Evolutionary conservation across 139 green algal genomes (phyloP), one percentile per base, ranked within the genome.

Genomic region (Pleodorina starrii): DNA sequence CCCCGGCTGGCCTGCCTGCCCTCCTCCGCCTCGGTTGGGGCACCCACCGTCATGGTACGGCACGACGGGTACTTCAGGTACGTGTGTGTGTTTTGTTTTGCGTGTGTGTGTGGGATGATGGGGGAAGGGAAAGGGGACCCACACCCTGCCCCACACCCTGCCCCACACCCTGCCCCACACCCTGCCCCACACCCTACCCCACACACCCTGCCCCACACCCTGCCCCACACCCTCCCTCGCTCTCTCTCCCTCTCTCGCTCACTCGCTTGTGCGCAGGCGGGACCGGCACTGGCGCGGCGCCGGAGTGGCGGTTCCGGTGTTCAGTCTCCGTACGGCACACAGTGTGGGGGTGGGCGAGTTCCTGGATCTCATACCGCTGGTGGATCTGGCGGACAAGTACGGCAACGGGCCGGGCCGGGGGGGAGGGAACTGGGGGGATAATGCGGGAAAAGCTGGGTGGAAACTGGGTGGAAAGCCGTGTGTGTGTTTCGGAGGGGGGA

Each of bases 331-430:
- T 71, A 97, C 94, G 4, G 44, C 63, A 3, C 59, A 95, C 27
- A 95, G 89, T 54, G 87, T 99, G 32, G 98, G 98, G 14, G 90
- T 89, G 16, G 98, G 98, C 5, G 98, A 99, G 79, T 99, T 99
- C 81, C 46, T 94, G 48, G 98, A 99, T 93, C 74, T 99, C 0
- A 91, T 93, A 29, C 72, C 90, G 42, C 92, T 99, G 40, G 95
- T 98, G 17, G 95, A 98, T 86, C 91, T 99, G 43, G 95, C 94
- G 11, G 89, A 84, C 38, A 84, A 50, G 79, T 79, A 69, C 14
- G 93, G 36, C 10, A 50, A 5, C 10, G 35, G 35, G 35, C 6
- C 25, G 50, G 50, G 75, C 1, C 5, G 44, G 74, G 74, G 29
- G 11, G 27, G 74, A 44, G 72, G 42, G 42, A n/a, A n/a, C n/a